Conservation (phyloP, 768 basidiomycete genomes). For the Lactarius trivialis region DNA sequence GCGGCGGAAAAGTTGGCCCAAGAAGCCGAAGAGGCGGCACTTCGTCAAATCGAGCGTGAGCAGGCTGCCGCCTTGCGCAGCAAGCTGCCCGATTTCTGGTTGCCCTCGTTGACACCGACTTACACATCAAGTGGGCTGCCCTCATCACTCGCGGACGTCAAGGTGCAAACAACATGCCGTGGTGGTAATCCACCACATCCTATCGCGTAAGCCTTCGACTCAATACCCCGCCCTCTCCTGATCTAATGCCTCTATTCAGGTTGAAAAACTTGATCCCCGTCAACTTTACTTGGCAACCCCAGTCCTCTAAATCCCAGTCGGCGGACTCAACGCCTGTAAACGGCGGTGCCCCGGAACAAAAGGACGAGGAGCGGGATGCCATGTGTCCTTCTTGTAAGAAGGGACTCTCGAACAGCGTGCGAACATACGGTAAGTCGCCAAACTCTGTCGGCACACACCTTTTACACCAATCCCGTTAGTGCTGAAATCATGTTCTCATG, state of each 20-base stretch:
- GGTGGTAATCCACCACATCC: slow-evolving; percentile 74
- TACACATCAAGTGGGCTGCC: slow-evolving; percentile 57
- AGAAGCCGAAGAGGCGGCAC: slow-evolving; percentile 85
- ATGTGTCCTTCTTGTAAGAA: slow-evolving; percentile 90
- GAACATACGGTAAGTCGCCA: slow-evolving; percentile 54
- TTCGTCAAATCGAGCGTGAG: slow-evolving; percentile 76
- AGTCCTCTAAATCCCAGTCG: slow-evolving; percentile 27
- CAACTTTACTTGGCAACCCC: slow-evolving; percentile 57
- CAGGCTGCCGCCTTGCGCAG: slow-evolving; percentile 77
- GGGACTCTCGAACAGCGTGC: slow-evolving; percentile 67
- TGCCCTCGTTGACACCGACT: slow-evolving; percentile 87
- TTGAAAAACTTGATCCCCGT: slow-evolving; percentile 79
- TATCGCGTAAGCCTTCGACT: slow-evolving; percentile 49
- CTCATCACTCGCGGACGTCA: slow-evolving; percentile 67
- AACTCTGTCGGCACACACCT: not conserved
- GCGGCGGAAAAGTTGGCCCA: slow-evolving; percentile 63
- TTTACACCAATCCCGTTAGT: slow-evolving; percentile 37
- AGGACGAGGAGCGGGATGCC: slow-evolving; percentile 51
- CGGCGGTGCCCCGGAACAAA: slow-evolving; percentile 33
- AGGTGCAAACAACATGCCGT: slow-evolving; percentile 83
- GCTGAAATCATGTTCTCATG: slow-evolving; percentile 84
- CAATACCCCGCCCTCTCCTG: slow-evolving; percentile 7
- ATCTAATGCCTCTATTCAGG: slow-evolving; percentile 35
- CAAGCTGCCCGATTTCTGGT: slow-evolving; percentile 96
- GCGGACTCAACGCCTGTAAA: slow-evolving; percentile 33